Conservation (phyloP, 1,139 yeast genomes). For the Debaryomyces psychrophilus region DNA sequence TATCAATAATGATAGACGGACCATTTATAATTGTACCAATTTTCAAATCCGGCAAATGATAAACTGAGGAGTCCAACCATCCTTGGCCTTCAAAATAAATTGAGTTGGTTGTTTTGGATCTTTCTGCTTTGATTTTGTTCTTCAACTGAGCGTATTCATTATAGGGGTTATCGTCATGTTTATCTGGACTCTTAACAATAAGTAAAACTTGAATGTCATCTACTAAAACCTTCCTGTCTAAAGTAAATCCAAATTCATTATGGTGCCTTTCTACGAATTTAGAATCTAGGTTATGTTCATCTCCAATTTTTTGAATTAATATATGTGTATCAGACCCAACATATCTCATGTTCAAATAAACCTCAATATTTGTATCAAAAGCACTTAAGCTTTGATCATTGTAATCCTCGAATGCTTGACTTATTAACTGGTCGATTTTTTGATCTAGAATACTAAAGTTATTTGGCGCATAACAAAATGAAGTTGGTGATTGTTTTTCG, state of each 20-base stretch:
- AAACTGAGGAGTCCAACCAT: conserved; percentile 57
- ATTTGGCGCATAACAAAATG: conserved; percentile 28
- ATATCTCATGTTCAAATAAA: conserved; percentile 75
- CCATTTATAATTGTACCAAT: conserved; percentile 63
- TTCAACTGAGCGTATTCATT: conserved; percentile 27
- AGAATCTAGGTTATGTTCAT: conserved; percentile 27
- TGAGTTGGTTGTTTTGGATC: conserved; percentile 15
- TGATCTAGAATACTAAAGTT: conserved; percentile 26
- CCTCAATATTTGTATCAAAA: conserved; percentile 48
- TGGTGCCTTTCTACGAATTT: conserved; percentile 37
- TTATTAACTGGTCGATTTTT: conserved; percentile 28
- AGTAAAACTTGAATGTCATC: conserved; percentile 74
- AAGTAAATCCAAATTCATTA: conserved; percentile 45
- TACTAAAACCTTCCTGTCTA: conserved; percentile 59
- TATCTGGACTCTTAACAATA: conserved; percentile 37
- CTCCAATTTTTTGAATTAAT: conserved; percentile 50
- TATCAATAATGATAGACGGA: conserved; percentile 84
- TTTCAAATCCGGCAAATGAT: conserved; percentile 49
- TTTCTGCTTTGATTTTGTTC: conserved; percentile 7
- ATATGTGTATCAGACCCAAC: conserved; percentile 87
- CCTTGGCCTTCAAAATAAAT: conserved; percentile 42
- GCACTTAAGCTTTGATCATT: conserved; percentile 32
- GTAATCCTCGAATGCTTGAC: conserved; percentile 36
- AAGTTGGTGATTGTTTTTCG: conserved; percentile 64
- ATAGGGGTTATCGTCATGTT: conserved; percentile 36